phyloP scores from a whole-genome alignment of 1,284 basidiomycete species.

The Trichosporon inkin region DNA sequence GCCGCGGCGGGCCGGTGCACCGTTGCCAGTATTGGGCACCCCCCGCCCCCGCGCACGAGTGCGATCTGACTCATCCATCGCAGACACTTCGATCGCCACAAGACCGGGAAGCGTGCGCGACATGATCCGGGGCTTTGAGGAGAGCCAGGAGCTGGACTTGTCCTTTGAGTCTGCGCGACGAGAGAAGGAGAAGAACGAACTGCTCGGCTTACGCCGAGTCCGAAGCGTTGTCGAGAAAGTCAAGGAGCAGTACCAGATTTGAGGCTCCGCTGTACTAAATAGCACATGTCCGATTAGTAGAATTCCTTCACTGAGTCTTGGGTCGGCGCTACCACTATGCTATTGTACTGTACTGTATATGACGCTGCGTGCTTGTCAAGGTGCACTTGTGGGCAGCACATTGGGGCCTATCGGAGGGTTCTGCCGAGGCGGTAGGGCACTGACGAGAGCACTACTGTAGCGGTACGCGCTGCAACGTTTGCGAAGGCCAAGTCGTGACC shows the following conservation, averaged over 20 bases:
- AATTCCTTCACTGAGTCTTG: not conserved
- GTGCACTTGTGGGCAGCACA: too few relatives aligned
- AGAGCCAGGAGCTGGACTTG: constrained; percentile 13
- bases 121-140: constrained; percentile 12
- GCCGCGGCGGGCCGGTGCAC: not conserved
- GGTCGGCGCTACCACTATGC: not conserved
- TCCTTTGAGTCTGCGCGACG: constrained; percentile 14
- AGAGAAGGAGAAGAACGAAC: constrained; percentile 8
- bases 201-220: constrained; percentile 15
- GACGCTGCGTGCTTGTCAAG: too few relatives aligned
- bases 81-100: not conserved
- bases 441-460: too few relatives aligned
- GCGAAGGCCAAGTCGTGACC: too few relatives aligned
- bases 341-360: not conserved
- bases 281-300: not conserved
- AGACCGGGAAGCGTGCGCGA: constrained; percentile 6
- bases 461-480: too few relatives aligned
- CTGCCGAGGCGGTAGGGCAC: too few relatives aligned
- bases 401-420: too few relatives aligned
- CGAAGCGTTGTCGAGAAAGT: constrained; percentile 6
- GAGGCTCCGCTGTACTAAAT: not conserved
- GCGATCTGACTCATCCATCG: not conserved
- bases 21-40: not conserved
- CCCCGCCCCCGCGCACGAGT: not conserved
- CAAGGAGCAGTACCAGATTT: constrained; percentile 3